These are phyloP conservation scores for Pseudonitzschia pungens DNA, from an alignment of 108 stramenopile species.

Conservation along the genomic window DNA sequence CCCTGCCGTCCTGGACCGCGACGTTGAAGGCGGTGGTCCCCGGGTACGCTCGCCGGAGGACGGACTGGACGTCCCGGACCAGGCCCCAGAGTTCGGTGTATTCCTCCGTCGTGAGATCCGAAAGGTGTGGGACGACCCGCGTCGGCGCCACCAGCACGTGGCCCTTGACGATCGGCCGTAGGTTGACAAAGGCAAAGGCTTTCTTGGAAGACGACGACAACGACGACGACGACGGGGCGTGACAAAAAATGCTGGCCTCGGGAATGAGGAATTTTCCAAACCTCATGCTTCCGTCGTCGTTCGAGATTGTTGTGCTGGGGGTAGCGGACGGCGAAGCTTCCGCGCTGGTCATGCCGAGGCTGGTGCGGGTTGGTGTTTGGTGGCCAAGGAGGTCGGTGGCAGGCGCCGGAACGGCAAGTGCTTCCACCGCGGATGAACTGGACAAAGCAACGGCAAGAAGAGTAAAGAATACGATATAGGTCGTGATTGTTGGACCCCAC, in stretches of 20 bases:
- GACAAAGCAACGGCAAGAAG: not conserved
- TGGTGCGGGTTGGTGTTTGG: not conserved
- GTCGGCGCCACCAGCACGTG: slow-evolving; percentile 83
- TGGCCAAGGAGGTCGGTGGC: not conserved
- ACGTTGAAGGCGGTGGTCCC: slow-evolving; percentile 75
- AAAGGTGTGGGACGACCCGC: slow-evolving; percentile 53
- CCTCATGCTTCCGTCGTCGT: slow-evolving; percentile 5
- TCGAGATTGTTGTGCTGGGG: not conserved
- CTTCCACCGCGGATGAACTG: not conserved
- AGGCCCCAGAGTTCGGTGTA: slow-evolving; percentile 79
- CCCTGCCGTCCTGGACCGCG: slow-evolving; percentile 86
- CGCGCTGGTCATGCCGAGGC: not conserved
- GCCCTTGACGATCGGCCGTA: slow-evolving; percentile 86
- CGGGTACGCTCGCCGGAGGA: slow-evolving; percentile 56
- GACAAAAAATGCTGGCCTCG: slow-evolving; percentile 59
- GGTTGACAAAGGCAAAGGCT: slow-evolving; percentile 78
- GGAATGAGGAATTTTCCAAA: slow-evolving; percentile 83
- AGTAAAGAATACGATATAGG: not conserved
- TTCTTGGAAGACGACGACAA: not conserved
- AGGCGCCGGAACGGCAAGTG: not conserved
- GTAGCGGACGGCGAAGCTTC: not conserved
- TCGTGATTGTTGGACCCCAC: not conserved
- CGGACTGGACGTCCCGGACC: slow-evolving; percentile 65
- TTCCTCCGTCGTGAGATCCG: slow-evolving; percentile 71
- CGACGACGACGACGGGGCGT: slow-evolving; percentile 34